Evolutionary conservation across 2,329 filamentous ascomycete genomes (phyloP).

Genomic region (Coniochaeta sp.): DNA sequence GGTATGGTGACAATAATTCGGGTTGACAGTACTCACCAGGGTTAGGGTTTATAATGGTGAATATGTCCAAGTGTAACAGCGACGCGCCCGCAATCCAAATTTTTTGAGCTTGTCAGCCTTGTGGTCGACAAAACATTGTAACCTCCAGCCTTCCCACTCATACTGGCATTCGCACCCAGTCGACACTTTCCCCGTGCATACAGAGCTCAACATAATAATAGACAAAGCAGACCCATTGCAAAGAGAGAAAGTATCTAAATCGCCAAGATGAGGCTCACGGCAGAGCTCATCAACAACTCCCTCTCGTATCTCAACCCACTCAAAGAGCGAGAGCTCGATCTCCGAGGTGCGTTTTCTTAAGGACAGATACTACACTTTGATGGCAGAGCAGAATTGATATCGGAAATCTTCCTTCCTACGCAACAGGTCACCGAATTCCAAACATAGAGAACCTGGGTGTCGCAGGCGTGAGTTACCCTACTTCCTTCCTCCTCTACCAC

Average conservation of each 20-base stretch:
- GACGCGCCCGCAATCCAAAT: neutral
- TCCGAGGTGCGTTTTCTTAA: constrained; percentile 94
- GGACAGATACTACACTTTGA: constrained; percentile 85
- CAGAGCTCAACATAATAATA: neutral
- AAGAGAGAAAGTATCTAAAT: constrained; percentile 8
- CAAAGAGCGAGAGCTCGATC: constrained; percentile 97
- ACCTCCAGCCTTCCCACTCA: neutral
- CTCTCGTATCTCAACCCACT: constrained; percentile 98
- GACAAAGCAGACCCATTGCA: constrained; percentile 4
- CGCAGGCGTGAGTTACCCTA: constrained; percentile 64
- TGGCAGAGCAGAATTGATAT: constrained; percentile 73
- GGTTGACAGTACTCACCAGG: neutral
- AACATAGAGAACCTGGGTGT: constrained; percentile 96
- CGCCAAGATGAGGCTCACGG: constrained; percentile 79
- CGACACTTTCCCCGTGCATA: neutral
- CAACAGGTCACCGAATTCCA: constrained; percentile 93
- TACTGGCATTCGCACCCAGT: neutral
- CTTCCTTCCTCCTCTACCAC: constrained; percentile 3
- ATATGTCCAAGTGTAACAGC: neutral
- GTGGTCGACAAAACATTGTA: neutral
- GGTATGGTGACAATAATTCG: neutral
- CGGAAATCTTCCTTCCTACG: constrained; percentile 40
- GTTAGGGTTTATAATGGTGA: neutral
- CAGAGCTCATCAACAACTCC: constrained; percentile 88
- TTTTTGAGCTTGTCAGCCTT: constrained; percentile 2